Conservation (phyloP, 2,329 filamentous ascomycete genomes). For the Lachnellula occidentalis region DNA sequence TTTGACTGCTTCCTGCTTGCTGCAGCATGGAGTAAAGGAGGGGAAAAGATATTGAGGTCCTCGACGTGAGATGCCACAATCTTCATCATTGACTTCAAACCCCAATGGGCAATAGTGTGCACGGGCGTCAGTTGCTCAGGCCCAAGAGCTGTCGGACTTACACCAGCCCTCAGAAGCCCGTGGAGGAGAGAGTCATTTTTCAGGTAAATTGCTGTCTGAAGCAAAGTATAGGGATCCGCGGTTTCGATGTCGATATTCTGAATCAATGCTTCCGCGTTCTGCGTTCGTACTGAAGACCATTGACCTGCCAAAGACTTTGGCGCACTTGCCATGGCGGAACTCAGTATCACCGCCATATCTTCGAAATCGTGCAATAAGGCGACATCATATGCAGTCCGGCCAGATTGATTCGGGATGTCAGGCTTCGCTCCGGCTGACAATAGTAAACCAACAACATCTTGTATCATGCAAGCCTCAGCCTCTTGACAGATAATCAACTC, state of each 20-base stretch:
- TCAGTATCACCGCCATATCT: not conserved
- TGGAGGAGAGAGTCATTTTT: not conserved
- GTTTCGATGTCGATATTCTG: not conserved
- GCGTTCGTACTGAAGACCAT: not conserved
- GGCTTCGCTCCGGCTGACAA: not conserved
- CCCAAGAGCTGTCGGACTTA: not conserved
- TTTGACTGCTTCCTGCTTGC: not conserved
- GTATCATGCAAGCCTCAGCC: not conserved
- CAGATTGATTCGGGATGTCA: not conserved
- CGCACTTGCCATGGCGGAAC: not conserved
- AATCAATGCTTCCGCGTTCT: not conserved
- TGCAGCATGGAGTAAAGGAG: slow-evolving; percentile 3
- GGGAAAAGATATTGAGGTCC: slow-evolving; percentile 3
- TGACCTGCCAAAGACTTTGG: not conserved
- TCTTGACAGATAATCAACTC: not conserved
- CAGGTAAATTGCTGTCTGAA: not conserved
- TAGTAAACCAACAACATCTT: not conserved
- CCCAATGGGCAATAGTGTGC: slow-evolving; percentile 1
- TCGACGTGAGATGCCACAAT: not conserved
- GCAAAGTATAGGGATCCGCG: not conserved
- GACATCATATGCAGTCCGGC: not conserved
- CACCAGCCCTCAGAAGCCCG: not conserved
- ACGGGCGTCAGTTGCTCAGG: not conserved
- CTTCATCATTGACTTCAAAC: slow-evolving; percentile 2
- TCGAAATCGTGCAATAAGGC: not conserved